Evolutionary conservation across 2,329 filamentous ascomycete genomes (phyloP), one percentile per base, ranked within the genome.

Genomic region (Claviceps digitariae): DNA sequence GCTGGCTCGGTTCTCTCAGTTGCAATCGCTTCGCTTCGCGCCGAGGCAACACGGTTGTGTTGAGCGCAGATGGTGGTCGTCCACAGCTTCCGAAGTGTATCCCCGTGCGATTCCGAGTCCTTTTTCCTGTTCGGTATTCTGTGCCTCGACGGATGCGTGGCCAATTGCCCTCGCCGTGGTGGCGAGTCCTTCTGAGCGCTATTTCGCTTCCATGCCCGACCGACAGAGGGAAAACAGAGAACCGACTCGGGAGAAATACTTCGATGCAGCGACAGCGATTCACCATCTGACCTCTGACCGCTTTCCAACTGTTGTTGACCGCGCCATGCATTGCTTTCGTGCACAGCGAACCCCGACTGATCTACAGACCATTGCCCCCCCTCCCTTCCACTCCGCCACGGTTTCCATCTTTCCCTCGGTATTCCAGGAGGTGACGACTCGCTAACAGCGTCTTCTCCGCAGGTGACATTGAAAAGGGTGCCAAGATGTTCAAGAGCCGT

Each of bases 401-500:
- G 8, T 10, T 6, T n/a, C n/a, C n/a, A n/a, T n/a, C 15, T 29
- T 12, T n/a, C 23, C 21, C 31, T 34, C 27, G 9, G 25, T n/a
- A 27, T 9, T 23, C 15, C 15, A 20, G n/a, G 20, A 5, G 25
- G 52, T 21, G 23, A 50, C 25, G 21, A 23, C 21, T 27, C 48
- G 29, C 51, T 53, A 13, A 53, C 38, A 20, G 17, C 7, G 6
- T 7, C 51, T 7, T 15, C 8, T n/a, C n/a, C 57, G 36, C 51
- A 95, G 90, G 90, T 80, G 90, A 96, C 74, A 68, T 78, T 68
- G 90, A 90, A 80, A 96, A 96, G 86, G 91, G 91, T 82, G 91
- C 90, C 75, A 87, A 85, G 80, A 88, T 97, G 71, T 97, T 97
- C 89, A 95, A 96, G 84, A 97, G 90, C 63, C 86, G 93, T 72